Conservation (phyloP, 139 green algal species). For the Tetraselmis striata region DNA sequence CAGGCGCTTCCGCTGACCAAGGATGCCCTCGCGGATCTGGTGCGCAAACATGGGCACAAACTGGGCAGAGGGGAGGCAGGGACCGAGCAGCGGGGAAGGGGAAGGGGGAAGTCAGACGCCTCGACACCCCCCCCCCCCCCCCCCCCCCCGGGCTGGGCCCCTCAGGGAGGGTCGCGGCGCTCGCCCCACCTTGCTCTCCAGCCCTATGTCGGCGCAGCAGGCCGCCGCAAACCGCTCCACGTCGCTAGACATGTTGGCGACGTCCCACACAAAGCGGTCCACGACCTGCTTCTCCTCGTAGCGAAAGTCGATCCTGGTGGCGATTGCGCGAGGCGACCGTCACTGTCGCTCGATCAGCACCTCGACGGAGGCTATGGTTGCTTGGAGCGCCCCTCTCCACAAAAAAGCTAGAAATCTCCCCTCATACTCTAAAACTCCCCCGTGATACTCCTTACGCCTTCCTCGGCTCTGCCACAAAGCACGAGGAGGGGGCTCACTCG, state of each 20-base stretch:
- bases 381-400: too few species aligned
- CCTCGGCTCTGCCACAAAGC: too few species aligned
- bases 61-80: background rate
- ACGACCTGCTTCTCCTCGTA: background rate
- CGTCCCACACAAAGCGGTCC: background rate
- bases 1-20: background rate
- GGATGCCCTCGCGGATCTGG: background rate
- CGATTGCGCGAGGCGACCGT: too few species aligned
- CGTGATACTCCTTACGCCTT: too few species aligned
- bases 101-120: too few species aligned
- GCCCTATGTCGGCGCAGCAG: background rate
- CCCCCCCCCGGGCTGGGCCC: too few species aligned
- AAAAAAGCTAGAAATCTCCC: too few species aligned
- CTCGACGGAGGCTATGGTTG: background rate
- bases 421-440: too few species aligned
- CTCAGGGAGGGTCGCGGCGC: too few species aligned
- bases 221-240: background rate
- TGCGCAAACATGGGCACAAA: background rate
- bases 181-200: background rate
- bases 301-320: background rate
- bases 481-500: background rate
- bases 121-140: too few species aligned
- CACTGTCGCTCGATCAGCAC: background rate
- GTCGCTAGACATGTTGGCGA: background rate
- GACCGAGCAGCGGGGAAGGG: background rate